These are phyloP conservation scores for Diaporthe sp. DNA, from an alignment of 2,329 filamentous ascomycete genomes.

Conservation along the genomic window DNA sequence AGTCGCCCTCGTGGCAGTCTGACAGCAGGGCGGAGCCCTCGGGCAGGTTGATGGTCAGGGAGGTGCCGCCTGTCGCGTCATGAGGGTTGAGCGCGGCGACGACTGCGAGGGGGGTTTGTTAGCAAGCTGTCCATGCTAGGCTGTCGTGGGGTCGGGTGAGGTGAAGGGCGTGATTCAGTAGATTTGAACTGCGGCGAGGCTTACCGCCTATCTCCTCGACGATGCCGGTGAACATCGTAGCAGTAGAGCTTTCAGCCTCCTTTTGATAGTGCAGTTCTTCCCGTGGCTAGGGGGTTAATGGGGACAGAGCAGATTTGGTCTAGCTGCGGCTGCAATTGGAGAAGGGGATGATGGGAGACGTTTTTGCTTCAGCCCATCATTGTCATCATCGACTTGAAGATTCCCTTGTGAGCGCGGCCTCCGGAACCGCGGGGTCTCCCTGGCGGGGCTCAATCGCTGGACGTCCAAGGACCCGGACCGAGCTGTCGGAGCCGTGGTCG, in stretches of 20 bases:
- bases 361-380: background rate
- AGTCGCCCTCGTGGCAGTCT: slow-evolving; percentile 91
- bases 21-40: slow-evolving; percentile 79
- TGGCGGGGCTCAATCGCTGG: slow-evolving; percentile 18
- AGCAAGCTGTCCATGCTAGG: slow-evolving; percentile 17
- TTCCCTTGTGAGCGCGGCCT: background rate
- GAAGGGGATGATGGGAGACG: background rate
- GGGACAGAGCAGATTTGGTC: background rate
- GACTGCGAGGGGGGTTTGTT: slow-evolving; percentile 65
- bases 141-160: slow-evolving; percentile 45
- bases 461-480: background rate
- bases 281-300: background rate
- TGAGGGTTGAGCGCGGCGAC: slow-evolving; percentile 85
- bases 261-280: background rate
- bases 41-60: slow-evolving; percentile 84
- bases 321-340: background rate
- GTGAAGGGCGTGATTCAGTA: slow-evolving; percentile 17
- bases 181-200: slow-evolving; percentile 50
- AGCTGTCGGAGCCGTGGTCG: slow-evolving; percentile 20
- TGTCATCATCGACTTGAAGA: slow-evolving; percentile 24
- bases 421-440: slow-evolving; percentile 17
- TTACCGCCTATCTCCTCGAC: slow-evolving; percentile 93
- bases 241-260: background rate
- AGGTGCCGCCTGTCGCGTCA: slow-evolving; percentile 89
- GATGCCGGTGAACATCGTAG: slow-evolving; percentile 92